A percentile compares a stretch with the other conserved stretches of the same genome.
Conservation (phyloP, 106 monocot genomes). For the Dendrobium officinale region DNA sequence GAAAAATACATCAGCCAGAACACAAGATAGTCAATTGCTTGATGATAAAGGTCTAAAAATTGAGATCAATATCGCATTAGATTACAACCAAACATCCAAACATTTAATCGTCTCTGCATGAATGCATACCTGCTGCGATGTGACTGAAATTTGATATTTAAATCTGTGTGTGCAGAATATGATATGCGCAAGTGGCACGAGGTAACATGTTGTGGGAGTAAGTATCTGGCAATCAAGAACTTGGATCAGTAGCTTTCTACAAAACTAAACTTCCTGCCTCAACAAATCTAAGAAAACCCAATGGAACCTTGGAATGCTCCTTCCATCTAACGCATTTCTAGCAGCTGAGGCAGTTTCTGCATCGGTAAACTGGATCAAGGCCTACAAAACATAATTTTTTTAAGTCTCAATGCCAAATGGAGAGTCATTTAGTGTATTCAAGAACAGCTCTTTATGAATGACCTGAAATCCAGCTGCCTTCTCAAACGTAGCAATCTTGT, state of each 20-base stretch:
- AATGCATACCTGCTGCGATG: conserved; percentile 85
- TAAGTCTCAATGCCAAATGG: background rate
- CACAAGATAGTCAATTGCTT: no score
- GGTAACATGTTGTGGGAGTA: conserved; percentile 82
- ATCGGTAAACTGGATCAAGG: conserved; percentile 70
- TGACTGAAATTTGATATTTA: conserved; percentile 98
- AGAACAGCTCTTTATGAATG: background rate
- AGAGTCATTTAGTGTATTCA: background rate
- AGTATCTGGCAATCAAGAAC: conserved; percentile 43
- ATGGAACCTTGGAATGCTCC: conserved; percentile 62
- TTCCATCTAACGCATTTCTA: conserved; percentile 67
- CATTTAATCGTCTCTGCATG: no score
- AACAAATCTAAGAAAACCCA: background rate
- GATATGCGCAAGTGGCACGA: conserved; percentile 85
- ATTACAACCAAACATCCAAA: no score
- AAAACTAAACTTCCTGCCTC: background rate
- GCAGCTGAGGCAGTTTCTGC: conserved; percentile 55
- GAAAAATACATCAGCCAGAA: no score
- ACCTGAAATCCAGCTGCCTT: conserved; percentile 87
- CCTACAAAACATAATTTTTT: conserved; percentile 19
- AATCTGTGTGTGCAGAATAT: conserved; percentile 91
- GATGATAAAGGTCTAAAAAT: no score
- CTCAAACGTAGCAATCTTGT: conserved; percentile 79
- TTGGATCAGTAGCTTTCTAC: background rate
- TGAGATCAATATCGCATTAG: no score